Evolutionary conservation across 192 early-diverging fungal species (phyloP).

Genomic region (Podila verticillata): DNA sequence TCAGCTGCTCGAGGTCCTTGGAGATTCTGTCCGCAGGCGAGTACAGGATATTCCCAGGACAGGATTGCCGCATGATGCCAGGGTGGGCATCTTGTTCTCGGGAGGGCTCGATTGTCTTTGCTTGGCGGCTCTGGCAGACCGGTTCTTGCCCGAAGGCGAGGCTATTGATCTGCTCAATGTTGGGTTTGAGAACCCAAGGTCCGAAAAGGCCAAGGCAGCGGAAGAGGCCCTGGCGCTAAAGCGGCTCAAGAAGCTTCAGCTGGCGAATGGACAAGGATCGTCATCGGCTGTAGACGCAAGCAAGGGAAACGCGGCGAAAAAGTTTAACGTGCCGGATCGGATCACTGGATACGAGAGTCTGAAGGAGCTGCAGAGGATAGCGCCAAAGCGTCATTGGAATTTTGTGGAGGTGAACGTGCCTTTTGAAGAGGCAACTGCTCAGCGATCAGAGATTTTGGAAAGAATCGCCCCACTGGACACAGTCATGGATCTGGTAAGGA

Average conservation of each 20-base stretch:
- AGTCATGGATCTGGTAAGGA: slow-evolving; percentile 88
- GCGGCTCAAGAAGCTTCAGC: slow-evolving; percentile 29
- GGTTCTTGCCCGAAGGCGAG: slow-evolving; percentile 72
- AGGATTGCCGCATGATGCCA: slow-evolving; percentile 54
- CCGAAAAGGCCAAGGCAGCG: slow-evolving; percentile 55
- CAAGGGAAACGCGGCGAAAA: background rate
- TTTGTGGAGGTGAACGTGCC: slow-evolving; percentile 92
- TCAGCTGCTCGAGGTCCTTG: slow-evolving; percentile 46
- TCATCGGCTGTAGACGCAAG: background rate
- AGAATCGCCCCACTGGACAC: slow-evolving; percentile 85
- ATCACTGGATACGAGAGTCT: slow-evolving; percentile 51
- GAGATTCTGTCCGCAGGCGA: slow-evolving; percentile 57
- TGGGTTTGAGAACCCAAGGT: slow-evolving; percentile 92
- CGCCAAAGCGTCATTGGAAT: slow-evolving; percentile 82
- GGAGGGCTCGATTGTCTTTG: slow-evolving; percentile 95
- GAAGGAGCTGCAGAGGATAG: slow-evolving; percentile 64
- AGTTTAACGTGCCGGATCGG: slow-evolving; percentile 44
- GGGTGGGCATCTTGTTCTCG: slow-evolving; percentile 88
- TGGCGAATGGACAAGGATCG: background rate
- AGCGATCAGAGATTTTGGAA: slow-evolving; percentile 68
- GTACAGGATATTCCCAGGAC: slow-evolving; percentile 60
- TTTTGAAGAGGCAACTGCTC: slow-evolving; percentile 69
- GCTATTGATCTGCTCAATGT: slow-evolving; percentile 95
- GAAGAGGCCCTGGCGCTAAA: slow-evolving; percentile 35
- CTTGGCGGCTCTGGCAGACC: slow-evolving; percentile 84